Conservation (phyloP, 495 filamentous ascomycete genomes). For the Coniosporium apollinis region DNA sequence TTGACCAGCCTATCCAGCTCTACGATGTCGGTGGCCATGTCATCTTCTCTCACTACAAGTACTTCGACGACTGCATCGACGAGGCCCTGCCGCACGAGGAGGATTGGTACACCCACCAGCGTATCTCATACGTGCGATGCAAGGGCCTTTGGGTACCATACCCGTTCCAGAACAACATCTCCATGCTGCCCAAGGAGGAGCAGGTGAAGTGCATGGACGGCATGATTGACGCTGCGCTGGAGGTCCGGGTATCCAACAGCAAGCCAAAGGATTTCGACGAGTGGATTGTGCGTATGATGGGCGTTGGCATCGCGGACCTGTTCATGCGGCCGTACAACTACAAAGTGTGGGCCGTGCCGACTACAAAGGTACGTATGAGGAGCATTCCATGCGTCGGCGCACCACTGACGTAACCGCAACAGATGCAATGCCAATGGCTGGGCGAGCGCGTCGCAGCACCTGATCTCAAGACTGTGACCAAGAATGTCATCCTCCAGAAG, state of each 20-base stretch:
- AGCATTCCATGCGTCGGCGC: background rate
- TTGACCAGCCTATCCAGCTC: slow-evolving; percentile 40
- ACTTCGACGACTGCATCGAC: slow-evolving; percentile 97
- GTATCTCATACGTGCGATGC: slow-evolving; percentile 97
- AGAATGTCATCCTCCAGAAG: slow-evolving; percentile 91
- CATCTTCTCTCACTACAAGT: slow-evolving; percentile 99
- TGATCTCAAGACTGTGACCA: slow-evolving; percentile 86
- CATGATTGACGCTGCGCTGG: slow-evolving; percentile 88
- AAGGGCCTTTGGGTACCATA: slow-evolving; percentile 94
- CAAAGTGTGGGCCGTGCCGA: slow-evolving; percentile 99
- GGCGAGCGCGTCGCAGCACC: slow-evolving; percentile 97
- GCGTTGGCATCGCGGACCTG: slow-evolving; percentile 73
- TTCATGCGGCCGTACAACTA: slow-evolving; percentile 99
- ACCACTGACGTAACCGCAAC: background rate
- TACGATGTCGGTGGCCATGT: slow-evolving; percentile 99
- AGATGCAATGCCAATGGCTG: slow-evolving; percentile 99
- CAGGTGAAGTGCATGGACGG: slow-evolving; percentile 91
- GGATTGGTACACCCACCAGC: slow-evolving; percentile 96
- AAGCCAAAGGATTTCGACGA: slow-evolving; percentile 96
- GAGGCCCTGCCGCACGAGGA: slow-evolving; percentile 84
- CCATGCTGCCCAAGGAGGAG: slow-evolving; percentile 93
- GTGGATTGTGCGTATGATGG: slow-evolving; percentile 93
- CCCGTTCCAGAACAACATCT: slow-evolving; percentile 99
- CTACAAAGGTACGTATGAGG: slow-evolving; percentile 59
- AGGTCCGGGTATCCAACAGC: slow-evolving; percentile 64